phyloP scores from a whole-genome alignment of 352 stramenopile genomes.

The Phytophthora tubulina region DNA sequence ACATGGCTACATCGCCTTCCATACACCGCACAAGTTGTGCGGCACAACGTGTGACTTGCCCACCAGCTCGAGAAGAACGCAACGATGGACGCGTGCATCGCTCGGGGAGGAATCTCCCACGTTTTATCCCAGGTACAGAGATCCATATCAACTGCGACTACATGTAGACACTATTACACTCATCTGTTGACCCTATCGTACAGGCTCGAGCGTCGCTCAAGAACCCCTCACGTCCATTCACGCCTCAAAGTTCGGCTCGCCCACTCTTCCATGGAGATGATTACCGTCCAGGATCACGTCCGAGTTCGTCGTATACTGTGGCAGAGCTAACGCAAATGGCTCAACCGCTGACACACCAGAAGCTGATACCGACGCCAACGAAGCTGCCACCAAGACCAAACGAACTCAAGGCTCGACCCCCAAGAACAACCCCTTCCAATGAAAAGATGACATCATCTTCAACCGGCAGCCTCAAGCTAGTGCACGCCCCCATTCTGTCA shows the following conservation, averaged over 20 bases:
- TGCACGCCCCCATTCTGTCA: constrained; percentile 51
- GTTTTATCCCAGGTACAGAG: constrained; percentile 72
- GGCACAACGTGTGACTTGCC: too few relatives aligned
- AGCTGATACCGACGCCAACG: constrained; percentile 15
- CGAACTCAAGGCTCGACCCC: constrained; percentile 19
- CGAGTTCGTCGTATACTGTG: constrained; percentile 71
- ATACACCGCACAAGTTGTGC: neutral
- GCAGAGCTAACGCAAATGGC: constrained; percentile 55
- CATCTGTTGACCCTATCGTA: neutral
- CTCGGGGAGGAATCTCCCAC: constrained; percentile 79
- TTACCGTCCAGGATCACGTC: constrained; percentile 72
- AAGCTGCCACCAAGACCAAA: constrained; percentile 33
- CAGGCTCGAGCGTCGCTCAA: constrained; percentile 83
- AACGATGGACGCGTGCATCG: constrained; percentile 78
- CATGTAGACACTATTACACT: neutral
- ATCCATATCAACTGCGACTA: neutral
- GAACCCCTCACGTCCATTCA: constrained; percentile 84
- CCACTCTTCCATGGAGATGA: constrained; percentile 82
- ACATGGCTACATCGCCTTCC: constrained; percentile 28
- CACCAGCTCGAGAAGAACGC: too few relatives aligned
- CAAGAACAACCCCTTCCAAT: neutral
- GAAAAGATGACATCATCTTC: neutral
- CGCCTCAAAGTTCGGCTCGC: constrained; percentile 62
- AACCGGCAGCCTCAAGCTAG: constrained; percentile 46
- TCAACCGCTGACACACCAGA: constrained; percentile 26